Base-by-base conservation (phyloP, 441 rosid species). In the Adansonia madagascariensis region DNA sequence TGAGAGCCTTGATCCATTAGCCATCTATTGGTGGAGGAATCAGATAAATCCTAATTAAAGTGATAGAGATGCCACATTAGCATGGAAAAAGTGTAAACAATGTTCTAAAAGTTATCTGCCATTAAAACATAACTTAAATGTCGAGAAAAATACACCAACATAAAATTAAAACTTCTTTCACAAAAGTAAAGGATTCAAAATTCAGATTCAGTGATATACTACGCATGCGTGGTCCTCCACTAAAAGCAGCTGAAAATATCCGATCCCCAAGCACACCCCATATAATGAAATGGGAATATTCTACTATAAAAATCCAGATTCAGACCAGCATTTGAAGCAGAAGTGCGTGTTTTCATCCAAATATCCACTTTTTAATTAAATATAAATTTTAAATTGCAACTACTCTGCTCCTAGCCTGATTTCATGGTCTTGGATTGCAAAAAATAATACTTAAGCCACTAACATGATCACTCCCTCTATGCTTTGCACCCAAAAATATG, bases 11-110 rank as follows among this genome's bases (percentile, higher is more conserved):
- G 83, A 70, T 82, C 86, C 52, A 81, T 75, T 47, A 71, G 65
- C 73, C 80, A 62, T 78, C 76, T 84, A 70, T 66, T 76, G 44
- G 72, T 76, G 6, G 90, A 83, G 41, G 76, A 75, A 63, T 83
- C 75, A 4, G 85, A 61, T 65, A 86, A 80, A 52, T 80, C 98
- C 99, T 92, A 76, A 9, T n/a, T 56, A 43, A 63, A 62, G 66
- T 24, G n/a, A 71, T 8, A 75, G 10, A 49, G 22, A 71, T 10
- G 52, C 7, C 41, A 17, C 39, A 70, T 75, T 63, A 75, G 64
- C 27, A 18, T 55, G 44, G 49, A 62, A 73, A 73, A n/a, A 22
- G 1, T 62, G 0, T 11, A 63, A 44, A 44, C 49, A 18, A 50
- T 11, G 53, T 31, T 55, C 35, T 24, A 60, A 39, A 56, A 59